Conservation (phyloP, 2,329 filamentous ascomycete species). For the Cladosporium colombiae region DNA sequence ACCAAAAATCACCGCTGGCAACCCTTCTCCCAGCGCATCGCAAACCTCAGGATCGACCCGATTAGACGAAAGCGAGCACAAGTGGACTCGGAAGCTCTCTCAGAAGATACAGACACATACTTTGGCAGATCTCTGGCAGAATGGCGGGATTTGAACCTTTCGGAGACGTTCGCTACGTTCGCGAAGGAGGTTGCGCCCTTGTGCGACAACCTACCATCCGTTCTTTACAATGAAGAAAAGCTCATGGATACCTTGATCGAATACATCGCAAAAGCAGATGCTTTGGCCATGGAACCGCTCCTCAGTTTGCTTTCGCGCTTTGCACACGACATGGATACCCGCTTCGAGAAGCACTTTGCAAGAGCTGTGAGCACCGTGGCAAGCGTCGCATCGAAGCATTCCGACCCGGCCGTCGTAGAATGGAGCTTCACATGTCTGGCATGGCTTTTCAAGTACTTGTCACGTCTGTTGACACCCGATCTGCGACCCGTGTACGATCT, state of each 20-base stretch:
- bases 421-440: constrained; percentile 95
- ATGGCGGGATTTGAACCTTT: constrained; percentile 91
- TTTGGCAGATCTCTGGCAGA: constrained; percentile 79
- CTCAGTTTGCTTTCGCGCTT: constrained; percentile 88
- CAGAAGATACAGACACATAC: constrained; percentile 81
- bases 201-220: constrained; percentile 86
- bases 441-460: constrained; percentile 97
- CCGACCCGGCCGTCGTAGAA: constrained; percentile 80
- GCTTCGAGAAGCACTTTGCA: constrained; percentile 87
- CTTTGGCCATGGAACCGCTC: constrained; percentile 79
- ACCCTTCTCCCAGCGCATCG: constrained; percentile 85
- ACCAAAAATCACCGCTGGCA: constrained; percentile 87
- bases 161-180: constrained; percentile 77
- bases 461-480: constrained; percentile 80
- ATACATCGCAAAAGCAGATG: constrained; percentile 76
- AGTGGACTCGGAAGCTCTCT: constrained; percentile 69
- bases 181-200: constrained; percentile 71
- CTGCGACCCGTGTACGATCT: constrained; percentile 80
- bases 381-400: constrained; percentile 72
- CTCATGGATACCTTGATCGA: constrained; percentile 77
- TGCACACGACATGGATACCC: constrained; percentile 84
- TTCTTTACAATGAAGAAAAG: constrained; percentile 83
- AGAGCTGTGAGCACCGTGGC: constrained; percentile 73
- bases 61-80: constrained; percentile 74
- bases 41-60: constrained; percentile 90